These are phyloP conservation scores for Xylariaceae sp. DNA, from an alignment of 2,329 filamentous ascomycete species.

Conservation along the genomic window DNA sequence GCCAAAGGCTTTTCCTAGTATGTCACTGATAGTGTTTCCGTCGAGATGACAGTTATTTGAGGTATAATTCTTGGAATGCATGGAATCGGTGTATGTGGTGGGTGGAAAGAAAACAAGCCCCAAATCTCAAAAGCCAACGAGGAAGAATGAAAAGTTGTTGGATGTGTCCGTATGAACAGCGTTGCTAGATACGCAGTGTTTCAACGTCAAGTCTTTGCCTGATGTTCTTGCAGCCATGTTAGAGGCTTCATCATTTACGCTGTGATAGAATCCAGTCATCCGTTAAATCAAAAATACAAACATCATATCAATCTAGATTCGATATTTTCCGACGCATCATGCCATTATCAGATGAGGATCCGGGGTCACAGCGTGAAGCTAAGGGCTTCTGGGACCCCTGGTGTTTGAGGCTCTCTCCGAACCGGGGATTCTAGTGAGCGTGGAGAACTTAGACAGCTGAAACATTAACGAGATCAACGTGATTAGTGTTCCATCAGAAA, in stretches of 20 bases:
- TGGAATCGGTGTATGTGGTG: not conserved
- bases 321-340: slow-evolving; percentile 34
- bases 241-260: too few relatives aligned
- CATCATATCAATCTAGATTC: not conserved
- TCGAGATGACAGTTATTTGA: not conserved
- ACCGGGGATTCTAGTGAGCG: slow-evolving; percentile 15
- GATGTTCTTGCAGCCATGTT: too few relatives aligned
- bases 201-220: too few relatives aligned
- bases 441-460: too few relatives aligned
- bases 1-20: slow-evolving; percentile 3
- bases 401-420: slow-evolving; percentile 38
- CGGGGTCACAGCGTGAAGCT: slow-evolving; percentile 27
- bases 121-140: not conserved
- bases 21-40: slow-evolving; percentile 14
- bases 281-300: too few relatives aligned
- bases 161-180: not conserved
- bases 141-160: not conserved
- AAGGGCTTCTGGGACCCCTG: slow-evolving; percentile 34
- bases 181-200: slow-evolving; percentile 6
- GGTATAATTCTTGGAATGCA: slow-evolving; percentile 7
- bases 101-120: not conserved
- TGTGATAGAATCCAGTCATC: too few relatives aligned
- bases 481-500: not conserved
- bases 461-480: not conserved
- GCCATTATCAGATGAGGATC: slow-evolving; percentile 39